Conservation (phyloP, 2,329 filamentous ascomycete genomes). For the Pseudogymnoascus verrucosus region DNA sequence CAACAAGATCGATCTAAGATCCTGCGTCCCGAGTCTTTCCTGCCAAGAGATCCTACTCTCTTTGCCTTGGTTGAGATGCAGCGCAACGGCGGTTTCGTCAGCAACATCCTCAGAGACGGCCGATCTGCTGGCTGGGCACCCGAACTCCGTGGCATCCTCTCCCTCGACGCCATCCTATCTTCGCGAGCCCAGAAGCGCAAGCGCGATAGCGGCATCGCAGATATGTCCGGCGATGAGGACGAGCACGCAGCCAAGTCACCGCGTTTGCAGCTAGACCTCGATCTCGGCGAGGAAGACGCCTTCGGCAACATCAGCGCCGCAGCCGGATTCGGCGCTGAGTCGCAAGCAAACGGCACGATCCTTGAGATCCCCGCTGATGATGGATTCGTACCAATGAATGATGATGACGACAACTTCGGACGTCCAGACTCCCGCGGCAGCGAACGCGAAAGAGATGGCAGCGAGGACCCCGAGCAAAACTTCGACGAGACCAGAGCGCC, state of each 20-base stretch:
- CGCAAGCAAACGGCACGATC: constrained; percentile 53
- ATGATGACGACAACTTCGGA: constrained; percentile 36
- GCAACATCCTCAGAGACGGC: constrained; percentile 74
- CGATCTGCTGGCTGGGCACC: constrained; percentile 78
- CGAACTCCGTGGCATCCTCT: constrained; percentile 87
- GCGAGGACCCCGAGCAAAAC: constrained; percentile 41
- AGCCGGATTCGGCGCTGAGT: constrained; percentile 41
- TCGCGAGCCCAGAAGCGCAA: constrained; percentile 85
- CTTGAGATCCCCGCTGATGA: constrained; percentile 56
- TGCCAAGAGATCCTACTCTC: constrained; percentile 80
- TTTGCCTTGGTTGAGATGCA: constrained; percentile 88
- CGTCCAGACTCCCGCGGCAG: constrained; percentile 29
- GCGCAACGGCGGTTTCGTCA: constrained; percentile 82
- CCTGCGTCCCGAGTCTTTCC: constrained; percentile 69
- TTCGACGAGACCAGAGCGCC: constrained; percentile 75
- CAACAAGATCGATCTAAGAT: constrained; percentile 83
- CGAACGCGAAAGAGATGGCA: constrained; percentile 26
- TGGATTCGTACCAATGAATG: constrained; percentile 32
- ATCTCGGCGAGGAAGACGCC: constrained; percentile 54
- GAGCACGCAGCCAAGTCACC: constrained; percentile 59
- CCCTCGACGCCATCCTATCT: constrained; percentile 69
- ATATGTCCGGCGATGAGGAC: constrained; percentile 62
- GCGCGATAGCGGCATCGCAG: constrained; percentile 78
- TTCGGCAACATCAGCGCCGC: constrained; percentile 38
- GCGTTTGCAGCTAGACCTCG: constrained; percentile 48